Evolutionary conservation across 306 rosid species (phyloP), one percentile per base, ranked within the genome.

Genomic region (Vachellia collinsii): DNA sequence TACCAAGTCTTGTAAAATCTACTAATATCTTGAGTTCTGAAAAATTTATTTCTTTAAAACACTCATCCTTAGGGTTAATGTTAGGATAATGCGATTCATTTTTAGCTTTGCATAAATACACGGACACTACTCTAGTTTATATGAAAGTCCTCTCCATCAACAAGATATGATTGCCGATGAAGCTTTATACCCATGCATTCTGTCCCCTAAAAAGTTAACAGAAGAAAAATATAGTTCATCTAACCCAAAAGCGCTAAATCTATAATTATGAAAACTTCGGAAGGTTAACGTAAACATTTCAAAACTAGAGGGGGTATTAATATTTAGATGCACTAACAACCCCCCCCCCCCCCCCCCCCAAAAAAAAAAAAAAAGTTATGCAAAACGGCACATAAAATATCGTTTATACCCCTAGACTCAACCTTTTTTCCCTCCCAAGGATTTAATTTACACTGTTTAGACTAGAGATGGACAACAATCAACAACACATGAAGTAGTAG

Each of bases 381-480:
- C 17, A 67, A 63, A 67, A 39, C 13, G 19, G 9, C 41, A 10
- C 64, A 9, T 65, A 65, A 59, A 59, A 59, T 59, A 23, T 38
- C 29, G 17, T 37, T 19, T 67, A 41, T 19, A 67, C 23, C 47
- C 25, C 25, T 39, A 67, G 16, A 13, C 48, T 39, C 50, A 29
- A 29, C 34, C 34, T 29, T 29, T 1, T 29, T 29, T 1, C n/a
- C 56, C 4, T 47, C 38, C 8, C 13, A 70, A 50, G 23, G 8
- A 46, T 47, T 16, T 14, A 9, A 58, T 9, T 58, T 22, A 22
- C 64, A 22, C 4, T 48, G 38, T 36, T 7, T 8, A 50, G n/a
- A 65, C 68, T 22, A 41, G 25, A 53, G 25, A 65, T 29, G 25
- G 16, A 19, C 38, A 41, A 67, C 71, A 80, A 53, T 74, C n/a